A percentile compares a stretch with the other conserved stretches of the same genome.
These are phyloP conservation scores for Phallus indusiatus DNA, from an alignment of 768 basidiomycete species.

Conservation along the genomic window DNA sequence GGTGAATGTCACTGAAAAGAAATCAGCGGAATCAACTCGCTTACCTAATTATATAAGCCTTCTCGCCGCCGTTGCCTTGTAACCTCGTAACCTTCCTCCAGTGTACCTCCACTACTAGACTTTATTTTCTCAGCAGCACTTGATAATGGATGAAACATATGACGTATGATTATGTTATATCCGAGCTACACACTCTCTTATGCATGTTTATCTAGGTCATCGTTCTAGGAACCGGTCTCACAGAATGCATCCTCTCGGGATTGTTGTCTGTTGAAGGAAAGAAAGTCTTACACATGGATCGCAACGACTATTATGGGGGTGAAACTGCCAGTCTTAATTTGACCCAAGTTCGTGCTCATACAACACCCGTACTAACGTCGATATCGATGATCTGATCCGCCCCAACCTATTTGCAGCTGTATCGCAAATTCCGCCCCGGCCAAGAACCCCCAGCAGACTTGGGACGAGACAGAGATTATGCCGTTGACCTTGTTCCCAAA, in stretches of 20 bases:
- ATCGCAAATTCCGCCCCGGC: constrained; percentile 85
- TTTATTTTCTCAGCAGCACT: not conserved
- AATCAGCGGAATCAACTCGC: too few relatives aligned
- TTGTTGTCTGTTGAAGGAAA: constrained; percentile 98
- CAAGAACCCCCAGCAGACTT: constrained; percentile 72
- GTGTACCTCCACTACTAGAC: too few relatives aligned
- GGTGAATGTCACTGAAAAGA: too few relatives aligned
- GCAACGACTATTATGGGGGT: constrained; percentile 98
- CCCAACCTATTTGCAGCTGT: constrained; percentile 52
- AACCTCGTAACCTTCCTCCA: too few relatives aligned
- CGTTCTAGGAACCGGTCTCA: constrained; percentile 93
- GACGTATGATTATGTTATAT: constrained; percentile 46
- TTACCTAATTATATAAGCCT: too few relatives aligned
- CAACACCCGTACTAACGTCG: not conserved
- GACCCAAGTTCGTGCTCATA: constrained; percentile 63
- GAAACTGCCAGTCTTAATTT: constrained; percentile 96
- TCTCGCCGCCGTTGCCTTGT: too few relatives aligned
- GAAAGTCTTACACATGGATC: constrained; percentile 98
- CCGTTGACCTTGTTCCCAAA: constrained; percentile 96
- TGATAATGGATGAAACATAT: constrained; percentile 96
- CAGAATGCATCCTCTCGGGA: constrained; percentile 97
- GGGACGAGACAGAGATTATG: constrained; percentile 96
- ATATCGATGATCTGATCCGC: constrained; percentile 4
- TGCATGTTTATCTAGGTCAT: constrained; percentile 47
- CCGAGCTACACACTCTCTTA: not conserved